Evolutionary conservation across 345 rosid genomes (phyloP).

Genomic region (Linum usitatissimum): DNA sequence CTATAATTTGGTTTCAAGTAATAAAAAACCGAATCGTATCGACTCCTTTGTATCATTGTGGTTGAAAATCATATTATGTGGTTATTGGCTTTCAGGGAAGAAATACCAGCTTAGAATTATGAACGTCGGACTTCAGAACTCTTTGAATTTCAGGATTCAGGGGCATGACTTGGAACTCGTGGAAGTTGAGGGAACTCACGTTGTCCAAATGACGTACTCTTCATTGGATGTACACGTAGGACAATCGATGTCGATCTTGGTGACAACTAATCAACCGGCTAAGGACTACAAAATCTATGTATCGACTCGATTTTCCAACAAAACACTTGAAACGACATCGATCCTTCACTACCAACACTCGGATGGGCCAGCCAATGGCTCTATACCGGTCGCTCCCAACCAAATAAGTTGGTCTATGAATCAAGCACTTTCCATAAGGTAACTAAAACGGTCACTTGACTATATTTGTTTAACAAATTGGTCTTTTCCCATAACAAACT

Average conservation of each 20-base stretch:
- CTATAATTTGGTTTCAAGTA: not conserved
- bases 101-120: not conserved
- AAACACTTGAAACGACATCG: not conserved
- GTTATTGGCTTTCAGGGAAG: not conserved
- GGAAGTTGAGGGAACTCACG: constrained; percentile 1
- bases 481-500: not conserved
- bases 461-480: not conserved
- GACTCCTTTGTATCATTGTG: not conserved
- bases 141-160: not conserved
- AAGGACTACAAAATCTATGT: not conserved
- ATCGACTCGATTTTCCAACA: not conserved
- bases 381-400: not conserved
- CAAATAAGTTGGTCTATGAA: not conserved
- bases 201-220: not conserved
- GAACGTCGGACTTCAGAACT: not conserved
- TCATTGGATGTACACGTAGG: not conserved
- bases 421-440: not conserved
- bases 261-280: not conserved
- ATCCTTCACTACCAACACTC: not conserved
- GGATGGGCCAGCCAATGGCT: not conserved
- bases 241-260: not conserved
- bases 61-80: too few species aligned
- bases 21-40: not conserved
- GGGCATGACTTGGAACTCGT: not conserved
- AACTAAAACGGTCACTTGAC: not conserved